Evolutionary conservation across 73 alveolate species (phyloP).

Genomic region (Uronychia binucleata): DNA sequence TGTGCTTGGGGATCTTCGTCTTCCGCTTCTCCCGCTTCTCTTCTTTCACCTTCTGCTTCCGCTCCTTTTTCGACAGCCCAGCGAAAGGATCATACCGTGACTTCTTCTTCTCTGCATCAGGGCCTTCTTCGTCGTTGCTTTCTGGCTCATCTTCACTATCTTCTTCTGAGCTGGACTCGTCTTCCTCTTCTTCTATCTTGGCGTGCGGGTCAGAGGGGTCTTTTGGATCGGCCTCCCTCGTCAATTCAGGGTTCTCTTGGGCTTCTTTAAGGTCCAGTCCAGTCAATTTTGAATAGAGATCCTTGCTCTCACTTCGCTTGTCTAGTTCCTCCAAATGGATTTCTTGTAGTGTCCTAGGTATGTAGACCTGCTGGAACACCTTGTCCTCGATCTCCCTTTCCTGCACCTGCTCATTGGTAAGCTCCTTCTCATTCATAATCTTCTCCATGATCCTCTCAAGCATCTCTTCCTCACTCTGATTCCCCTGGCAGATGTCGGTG

Average conservation of each 20-base stretch:
- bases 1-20: conserved; percentile 93
- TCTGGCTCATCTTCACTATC: conserved; percentile 10
- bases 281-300: conserved; percentile 5
- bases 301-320: conserved; percentile 13
- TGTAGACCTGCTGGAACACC: conserved; percentile 65
- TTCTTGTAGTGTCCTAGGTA: conserved; percentile 78
- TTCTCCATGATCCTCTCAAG: conserved; percentile 1
- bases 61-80: conserved; percentile 92
- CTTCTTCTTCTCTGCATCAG: conserved; percentile 75
- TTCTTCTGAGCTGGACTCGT: not conserved
- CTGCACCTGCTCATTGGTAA: conserved; percentile 24
- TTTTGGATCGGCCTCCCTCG: conserved; percentile 66
- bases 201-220: not conserved
- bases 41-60: conserved; percentile 91
- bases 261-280: conserved; percentile 40
- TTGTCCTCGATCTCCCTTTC: conserved; percentile 65
- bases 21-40: conserved; percentile 95
- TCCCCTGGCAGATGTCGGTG: conserved; percentile 52
- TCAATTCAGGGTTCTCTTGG: conserved; percentile 48
- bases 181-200: not conserved
- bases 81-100: conserved; percentile 67
- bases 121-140: conserved; percentile 48
- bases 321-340: conserved; percentile 57
- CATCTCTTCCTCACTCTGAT: conserved; percentile 36
- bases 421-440: conserved; percentile 22